Evolutionary conservation across 441 rosid genomes (phyloP).

Genomic region (Geranium incanum): DNA sequence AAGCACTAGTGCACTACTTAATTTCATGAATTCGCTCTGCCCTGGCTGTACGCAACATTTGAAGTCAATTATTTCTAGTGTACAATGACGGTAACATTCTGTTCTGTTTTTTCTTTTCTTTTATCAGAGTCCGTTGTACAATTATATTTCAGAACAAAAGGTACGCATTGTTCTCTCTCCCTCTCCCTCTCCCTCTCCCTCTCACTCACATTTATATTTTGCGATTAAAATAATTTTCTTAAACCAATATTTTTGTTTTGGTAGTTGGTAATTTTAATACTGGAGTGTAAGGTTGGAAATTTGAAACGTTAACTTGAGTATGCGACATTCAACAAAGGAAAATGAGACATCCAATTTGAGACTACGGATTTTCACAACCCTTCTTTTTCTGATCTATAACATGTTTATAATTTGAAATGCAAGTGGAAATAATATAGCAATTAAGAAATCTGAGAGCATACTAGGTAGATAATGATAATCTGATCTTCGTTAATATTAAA

Average conservation of each 20-base stretch:
- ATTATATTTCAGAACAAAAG: slow-evolving; percentile 74
- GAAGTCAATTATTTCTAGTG: slow-evolving; percentile 10
- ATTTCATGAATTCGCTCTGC: slow-evolving; percentile 11
- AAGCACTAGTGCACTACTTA: slow-evolving; percentile 20
- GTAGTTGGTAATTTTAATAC: neutral
- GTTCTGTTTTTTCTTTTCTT: slow-evolving; percentile 14
- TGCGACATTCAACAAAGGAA: too few relatives aligned
- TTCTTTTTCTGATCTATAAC: too few relatives aligned
- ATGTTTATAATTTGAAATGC: too few relatives aligned
- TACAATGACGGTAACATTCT: slow-evolving; percentile 13
- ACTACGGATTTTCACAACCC: too few relatives aligned
- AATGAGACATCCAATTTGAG: too few relatives aligned
- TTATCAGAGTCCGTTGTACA: slow-evolving; percentile 87
- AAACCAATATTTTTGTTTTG: neutral
- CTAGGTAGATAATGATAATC: neutral
- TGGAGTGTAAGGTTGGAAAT: neutral
- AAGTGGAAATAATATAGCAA: too few relatives aligned
- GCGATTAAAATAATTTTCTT: neutral
- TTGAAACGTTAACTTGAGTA: neutral
- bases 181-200: neutral
- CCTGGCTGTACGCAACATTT: slow-evolving; percentile 12
- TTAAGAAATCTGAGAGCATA: too few relatives aligned
- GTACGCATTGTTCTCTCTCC: slow-evolving; percentile 30
- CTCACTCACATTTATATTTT: neutral
- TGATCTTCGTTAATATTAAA: neutral